phyloP scores from a whole-genome alignment of 352 stramenopile genomes.

The Phytophthora colocasiae region DNA sequence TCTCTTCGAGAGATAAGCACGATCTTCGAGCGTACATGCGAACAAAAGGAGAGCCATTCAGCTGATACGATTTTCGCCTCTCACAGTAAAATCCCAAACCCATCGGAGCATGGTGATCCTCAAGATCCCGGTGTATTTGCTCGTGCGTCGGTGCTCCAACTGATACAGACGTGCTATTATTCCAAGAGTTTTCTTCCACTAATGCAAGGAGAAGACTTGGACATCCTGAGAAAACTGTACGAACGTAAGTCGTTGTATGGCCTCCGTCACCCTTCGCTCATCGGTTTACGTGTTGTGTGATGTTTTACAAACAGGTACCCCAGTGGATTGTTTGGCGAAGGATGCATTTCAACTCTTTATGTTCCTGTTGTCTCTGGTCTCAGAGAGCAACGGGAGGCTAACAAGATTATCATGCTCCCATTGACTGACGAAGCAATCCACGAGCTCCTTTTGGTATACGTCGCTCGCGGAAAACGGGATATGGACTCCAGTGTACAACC shows the following conservation, averaged over 20 bases:
- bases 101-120: background rate
- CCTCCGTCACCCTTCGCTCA: background rate
- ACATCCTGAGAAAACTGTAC: conserved; percentile 42
- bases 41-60: conserved; percentile 16
- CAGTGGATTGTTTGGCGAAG: conserved; percentile 33
- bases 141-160: conserved; percentile 48
- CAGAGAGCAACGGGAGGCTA: background rate
- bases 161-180: conserved; percentile 52
- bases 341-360: conserved; percentile 42
- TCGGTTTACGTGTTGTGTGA: conserved; percentile 5
- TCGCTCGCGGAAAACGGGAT: conserved; percentile 29
- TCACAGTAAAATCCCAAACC: background rate
- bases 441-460: conserved; percentile 47
- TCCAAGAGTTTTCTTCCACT: conserved; percentile 27
- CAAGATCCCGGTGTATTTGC: conserved; percentile 26
- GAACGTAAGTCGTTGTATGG: conserved; percentile 4
- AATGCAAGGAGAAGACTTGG: conserved; percentile 28
- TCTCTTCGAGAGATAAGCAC: conserved; percentile 22
- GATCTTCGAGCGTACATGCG: conserved; percentile 25
- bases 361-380: conserved; percentile 20
- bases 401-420: conserved; percentile 25
- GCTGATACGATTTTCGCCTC: conserved; percentile 28
- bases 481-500: background rate
- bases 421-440: conserved; percentile 38
- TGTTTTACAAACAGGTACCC: conserved; percentile 40